These are phyloP conservation scores for Ogataea pignaliae DNA, from an alignment of 805 yeast genomes.

Conservation along the genomic window DNA sequence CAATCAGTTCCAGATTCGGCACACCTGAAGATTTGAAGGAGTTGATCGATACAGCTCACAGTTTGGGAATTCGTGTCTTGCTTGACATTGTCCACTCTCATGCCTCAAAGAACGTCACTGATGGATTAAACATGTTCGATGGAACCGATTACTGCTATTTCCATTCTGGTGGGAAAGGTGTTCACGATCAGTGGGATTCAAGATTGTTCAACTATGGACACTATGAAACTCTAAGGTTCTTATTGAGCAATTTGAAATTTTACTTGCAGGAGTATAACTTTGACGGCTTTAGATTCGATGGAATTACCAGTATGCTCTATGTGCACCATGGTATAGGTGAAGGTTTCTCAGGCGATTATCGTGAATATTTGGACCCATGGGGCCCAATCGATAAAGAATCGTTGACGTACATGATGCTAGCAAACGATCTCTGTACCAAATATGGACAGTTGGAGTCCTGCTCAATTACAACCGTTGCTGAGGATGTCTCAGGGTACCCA, in stretches of 20 bases:
- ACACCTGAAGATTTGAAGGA: conserved; percentile 93
- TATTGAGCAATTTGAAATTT: conserved; percentile 78
- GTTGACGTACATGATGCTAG: conserved; percentile 79
- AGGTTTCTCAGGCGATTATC: conserved; percentile 87
- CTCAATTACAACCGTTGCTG: conserved; percentile 73
- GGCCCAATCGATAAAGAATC: conserved; percentile 85
- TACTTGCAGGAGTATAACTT: conserved; percentile 79
- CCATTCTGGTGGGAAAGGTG: conserved; percentile 83
- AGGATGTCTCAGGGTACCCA: conserved; percentile 97
- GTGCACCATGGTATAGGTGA: conserved; percentile 87
- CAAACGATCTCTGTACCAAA: conserved; percentile 70
- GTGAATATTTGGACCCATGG: conserved; percentile 78
- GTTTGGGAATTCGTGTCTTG: conserved; percentile 77
- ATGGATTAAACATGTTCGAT: conserved; percentile 89
- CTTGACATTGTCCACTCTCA: conserved; percentile 95
- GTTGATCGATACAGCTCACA: conserved; percentile 87
- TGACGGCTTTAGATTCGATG: conserved; percentile 96
- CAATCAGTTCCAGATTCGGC: conserved; percentile 85
- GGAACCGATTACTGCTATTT: conserved; percentile 95
- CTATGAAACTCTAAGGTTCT: conserved; percentile 85
- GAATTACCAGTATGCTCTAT: conserved; percentile 92
- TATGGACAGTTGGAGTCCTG: conserved; percentile 33
- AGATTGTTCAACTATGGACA: conserved; percentile 86
- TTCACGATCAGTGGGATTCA: conserved; percentile 95
- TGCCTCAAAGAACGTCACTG: conserved; percentile 90